Evolutionary conservation across 345 rosid genomes (phyloP).

Genomic region (Psidium friedrichsthalianum): DNA sequence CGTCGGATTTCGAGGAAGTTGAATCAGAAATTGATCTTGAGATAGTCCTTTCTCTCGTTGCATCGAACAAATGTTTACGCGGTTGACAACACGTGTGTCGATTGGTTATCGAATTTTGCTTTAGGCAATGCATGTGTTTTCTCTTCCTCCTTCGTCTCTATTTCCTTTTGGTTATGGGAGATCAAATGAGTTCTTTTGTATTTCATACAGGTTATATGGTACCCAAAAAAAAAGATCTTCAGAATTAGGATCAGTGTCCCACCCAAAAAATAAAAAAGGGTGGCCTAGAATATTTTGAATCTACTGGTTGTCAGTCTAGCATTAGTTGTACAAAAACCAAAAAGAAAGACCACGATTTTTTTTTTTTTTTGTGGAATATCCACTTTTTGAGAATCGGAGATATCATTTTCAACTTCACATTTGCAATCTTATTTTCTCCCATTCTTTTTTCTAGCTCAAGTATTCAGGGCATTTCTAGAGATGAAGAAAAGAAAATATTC

Average conservation of each 20-base stretch:
- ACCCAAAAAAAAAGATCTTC: neutral
- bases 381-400: neutral
- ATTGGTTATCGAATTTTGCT: neutral
- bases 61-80: neutral
- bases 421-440: neutral
- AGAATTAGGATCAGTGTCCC: neutral
- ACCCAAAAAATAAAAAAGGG: neutral
- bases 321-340: neutral
- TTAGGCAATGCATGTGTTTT: neutral
- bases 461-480: neutral
- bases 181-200: neutral
- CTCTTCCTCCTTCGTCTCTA: neutral
- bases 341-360: neutral
- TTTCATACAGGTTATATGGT: neutral
- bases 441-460: neutral
- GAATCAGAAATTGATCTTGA: too few relatives aligned
- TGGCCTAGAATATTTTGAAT: neutral
- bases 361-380: neutral
- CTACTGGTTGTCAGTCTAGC: neutral
- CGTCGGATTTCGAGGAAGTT: too few relatives aligned
- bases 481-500: too few relatives aligned
- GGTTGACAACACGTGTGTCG: neutral
- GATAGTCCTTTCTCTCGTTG: too few relatives aligned
- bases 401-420: neutral
- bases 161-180: neutral